phyloP scores from a whole-genome alignment of 345 rosid genomes.

The Arabidopsis suecica region DNA sequence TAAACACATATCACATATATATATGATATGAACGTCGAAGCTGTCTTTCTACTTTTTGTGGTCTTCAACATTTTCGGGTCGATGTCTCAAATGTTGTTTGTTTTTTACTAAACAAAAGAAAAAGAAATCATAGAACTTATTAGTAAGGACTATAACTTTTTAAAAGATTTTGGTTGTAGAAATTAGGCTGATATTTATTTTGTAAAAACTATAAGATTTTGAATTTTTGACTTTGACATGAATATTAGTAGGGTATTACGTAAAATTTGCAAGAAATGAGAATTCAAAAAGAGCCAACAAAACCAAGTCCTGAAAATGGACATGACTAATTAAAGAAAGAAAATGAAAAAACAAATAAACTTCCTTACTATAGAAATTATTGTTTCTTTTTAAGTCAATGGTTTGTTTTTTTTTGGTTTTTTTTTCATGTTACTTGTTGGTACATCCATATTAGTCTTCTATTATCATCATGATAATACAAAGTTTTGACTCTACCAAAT shows the following conservation, averaged over 20 bases:
- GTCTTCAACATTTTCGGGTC: neutral
- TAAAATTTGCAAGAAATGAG: neutral
- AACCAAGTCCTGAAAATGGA: slow-evolving; percentile 16
- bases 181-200: no score
- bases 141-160: no score
- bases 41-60: neutral
- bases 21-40: neutral
- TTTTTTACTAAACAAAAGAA: no score
- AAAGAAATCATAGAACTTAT: no score
- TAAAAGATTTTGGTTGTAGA: no score
- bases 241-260: neutral
- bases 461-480: neutral
- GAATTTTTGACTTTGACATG: no score
- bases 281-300: neutral
- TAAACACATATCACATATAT: neutral
- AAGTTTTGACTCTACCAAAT: neutral
- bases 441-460: neutral
- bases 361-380: slow-evolving; percentile 19
- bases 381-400: slow-evolving; percentile 25
- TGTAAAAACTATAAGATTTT: no score
- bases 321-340: neutral
- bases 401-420: neutral
- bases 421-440: slow-evolving; percentile 7
- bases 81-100: neutral
- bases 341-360: neutral